phyloP scores from a whole-genome alignment of 2,329 filamentous ascomycete species.

The Pseudogymnoascus sp. region DNA sequence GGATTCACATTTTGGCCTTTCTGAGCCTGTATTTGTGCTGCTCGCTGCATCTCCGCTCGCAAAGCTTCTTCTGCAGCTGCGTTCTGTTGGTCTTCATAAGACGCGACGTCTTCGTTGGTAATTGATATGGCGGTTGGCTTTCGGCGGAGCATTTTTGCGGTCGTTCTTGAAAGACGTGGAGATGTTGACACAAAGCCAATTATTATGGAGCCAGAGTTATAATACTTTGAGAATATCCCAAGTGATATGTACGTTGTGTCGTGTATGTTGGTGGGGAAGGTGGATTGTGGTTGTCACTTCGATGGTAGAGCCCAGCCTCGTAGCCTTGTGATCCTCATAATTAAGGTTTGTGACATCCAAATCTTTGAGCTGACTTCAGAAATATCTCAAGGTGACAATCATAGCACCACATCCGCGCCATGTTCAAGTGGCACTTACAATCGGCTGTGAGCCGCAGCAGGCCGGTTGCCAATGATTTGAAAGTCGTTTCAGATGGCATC shows the following conservation, averaged over 20 bases:
- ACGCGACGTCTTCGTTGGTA: constrained; percentile 60
- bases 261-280: neutral
- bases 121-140: constrained; percentile 59
- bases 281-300: neutral
- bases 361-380: constrained; percentile 6
- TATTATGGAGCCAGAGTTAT: neutral
- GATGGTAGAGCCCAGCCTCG: neutral
- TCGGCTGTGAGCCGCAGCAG: constrained; percentile 25
- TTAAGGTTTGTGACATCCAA: constrained; percentile 5
- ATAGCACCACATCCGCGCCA: constrained; percentile 17
- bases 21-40: constrained; percentile 18
- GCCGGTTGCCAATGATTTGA: constrained; percentile 22
- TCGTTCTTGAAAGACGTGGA: neutral
- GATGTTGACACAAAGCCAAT: neutral
- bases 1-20: constrained; percentile 17
- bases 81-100: constrained; percentile 57
- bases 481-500: constrained; percentile 26
- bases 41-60: constrained; percentile 16
- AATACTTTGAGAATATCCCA: neutral
- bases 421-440: constrained; percentile 30
- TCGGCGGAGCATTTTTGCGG: constrained; percentile 52
- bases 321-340: constrained; percentile 3
- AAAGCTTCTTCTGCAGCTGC: constrained; percentile 29
- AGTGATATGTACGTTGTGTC: neutral
- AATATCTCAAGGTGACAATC: constrained; percentile 6